Base-by-base conservation (phyloP, 768 basidiomycete genomes). In the Thelephora ganbajun region DNA sequence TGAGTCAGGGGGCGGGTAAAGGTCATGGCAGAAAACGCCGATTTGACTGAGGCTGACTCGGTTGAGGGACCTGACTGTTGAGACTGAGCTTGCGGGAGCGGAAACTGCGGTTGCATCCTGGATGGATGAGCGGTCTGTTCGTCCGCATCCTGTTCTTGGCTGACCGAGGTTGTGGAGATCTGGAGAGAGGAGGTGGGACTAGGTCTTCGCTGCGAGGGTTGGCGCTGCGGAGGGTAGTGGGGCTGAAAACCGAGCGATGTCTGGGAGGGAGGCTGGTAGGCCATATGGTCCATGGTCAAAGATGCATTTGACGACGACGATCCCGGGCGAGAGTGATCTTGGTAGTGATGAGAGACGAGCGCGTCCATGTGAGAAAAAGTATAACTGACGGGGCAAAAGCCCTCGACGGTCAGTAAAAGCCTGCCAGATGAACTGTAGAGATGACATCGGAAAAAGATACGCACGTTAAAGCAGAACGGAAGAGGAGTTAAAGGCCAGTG, bases 1-100 rank as follows among this genome's bases (percentile, higher is more conserved):
- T 71, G 58, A 5, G 72, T 76, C 43, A 88, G 71, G 0, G 79
- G 70, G n/a, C 82, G 66, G 16, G 70, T 68, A 16, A 80, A 70
- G 26, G 45, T 20, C 30, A 30, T 45, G 37, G 23, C 13, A 11
- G 41, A 33, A 45, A 22, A 14, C 19, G 6, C 36, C 35, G 36
- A 30, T 16, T 23, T 41, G 37, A 18, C 37, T n/a, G 47, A 30
- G 12, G 45, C 46, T n/a, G 54, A 18, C 16, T 49, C 41, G 26
- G 26, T 30, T 19, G 50, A 23, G 9, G 34, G 33, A 12, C 33
- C 45, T 11, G 41, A 22, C 19, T 20, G 46, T 37, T 41, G 30
- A 23, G 14, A 13, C 18, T 23, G 35, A 14, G 14, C 7, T 13
- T 16, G 18, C 14, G 39, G 35, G 19, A 34, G 43, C 43, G 47